phyloP scores from a whole-genome alignment of 2,329 filamentous ascomycete species.

The Fusarium sp. region DNA sequence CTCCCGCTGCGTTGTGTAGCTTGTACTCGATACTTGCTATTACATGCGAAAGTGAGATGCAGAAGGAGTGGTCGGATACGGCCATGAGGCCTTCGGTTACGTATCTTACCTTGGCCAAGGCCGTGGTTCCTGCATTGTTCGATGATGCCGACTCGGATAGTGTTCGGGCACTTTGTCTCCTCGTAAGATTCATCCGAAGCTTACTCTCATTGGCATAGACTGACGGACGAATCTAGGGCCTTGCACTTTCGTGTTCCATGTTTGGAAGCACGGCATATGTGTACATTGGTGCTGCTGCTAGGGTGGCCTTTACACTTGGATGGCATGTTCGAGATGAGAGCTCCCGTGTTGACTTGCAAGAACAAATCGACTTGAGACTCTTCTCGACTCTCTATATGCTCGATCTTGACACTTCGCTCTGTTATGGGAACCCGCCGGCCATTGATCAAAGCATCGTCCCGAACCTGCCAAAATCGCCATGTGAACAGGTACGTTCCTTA shows the following conservation, averaged over 20 bases:
- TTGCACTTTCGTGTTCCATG: constrained; percentile 19
- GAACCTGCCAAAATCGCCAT: neutral
- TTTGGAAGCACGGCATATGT: constrained; percentile 21
- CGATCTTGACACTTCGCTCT: constrained; percentile 13
- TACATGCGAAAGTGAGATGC: constrained; percentile 17
- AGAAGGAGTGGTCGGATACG: constrained; percentile 5
- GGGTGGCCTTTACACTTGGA: constrained; percentile 15
- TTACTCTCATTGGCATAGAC: no score
- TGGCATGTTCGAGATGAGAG: constrained; percentile 8
- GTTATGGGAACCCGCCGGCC: constrained; percentile 9
- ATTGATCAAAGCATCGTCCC: constrained; percentile 1
- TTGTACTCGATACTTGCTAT: constrained; percentile 18
- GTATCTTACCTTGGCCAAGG: constrained; percentile 17
- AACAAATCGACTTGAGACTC: constrained; percentile 11
- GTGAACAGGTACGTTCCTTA: neutral
- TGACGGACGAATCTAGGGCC: neutral
- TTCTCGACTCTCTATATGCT: constrained; percentile 14
- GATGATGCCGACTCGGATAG: constrained; percentile 20
- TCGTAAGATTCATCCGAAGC: neutral
- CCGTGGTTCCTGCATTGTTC: constrained; percentile 12
- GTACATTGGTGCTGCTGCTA: constrained; percentile 15
- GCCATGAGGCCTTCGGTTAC: constrained; percentile 12
- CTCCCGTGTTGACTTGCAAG: constrained; percentile 8
- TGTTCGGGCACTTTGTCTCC: constrained; percentile 9
- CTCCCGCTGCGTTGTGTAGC: constrained; percentile 10